phyloP scores from a whole-genome alignment of 257 asterid genomes.

The Gentiana macrophylla region DNA sequence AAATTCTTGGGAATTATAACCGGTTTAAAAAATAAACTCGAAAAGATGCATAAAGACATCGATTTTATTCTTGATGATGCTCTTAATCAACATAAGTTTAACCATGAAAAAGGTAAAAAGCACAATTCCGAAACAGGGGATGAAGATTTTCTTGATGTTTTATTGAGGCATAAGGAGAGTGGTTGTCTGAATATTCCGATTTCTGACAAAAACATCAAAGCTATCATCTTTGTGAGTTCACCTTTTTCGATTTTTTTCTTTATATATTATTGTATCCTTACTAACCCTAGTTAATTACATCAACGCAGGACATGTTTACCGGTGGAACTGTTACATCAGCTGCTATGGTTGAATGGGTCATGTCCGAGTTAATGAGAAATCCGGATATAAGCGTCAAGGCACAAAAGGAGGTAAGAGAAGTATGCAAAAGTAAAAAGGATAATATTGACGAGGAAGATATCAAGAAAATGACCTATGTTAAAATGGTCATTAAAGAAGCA shows the following conservation, averaged over 20 bases:
- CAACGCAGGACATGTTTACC: not conserved
- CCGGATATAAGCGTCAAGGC: not conserved
- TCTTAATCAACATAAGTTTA: slow-evolving; percentile 18
- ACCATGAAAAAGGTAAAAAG: slow-evolving; percentile 8
- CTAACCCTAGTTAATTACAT: not conserved
- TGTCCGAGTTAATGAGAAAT: not conserved
- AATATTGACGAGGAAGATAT: not conserved
- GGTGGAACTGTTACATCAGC: not conserved
- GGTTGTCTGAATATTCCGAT: slow-evolving; percentile 19
- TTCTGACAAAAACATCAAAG: slow-evolving; percentile 21
- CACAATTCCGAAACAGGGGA: not conserved
- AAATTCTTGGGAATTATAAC: slow-evolving; percentile 11
- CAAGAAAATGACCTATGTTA: not conserved
- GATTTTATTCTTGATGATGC: slow-evolving; percentile 24
- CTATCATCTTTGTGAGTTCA: slow-evolving; percentile 20
- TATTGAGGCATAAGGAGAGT: not conserved
- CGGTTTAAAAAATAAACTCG: slow-evolving; percentile 6
- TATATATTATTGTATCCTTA: no score
- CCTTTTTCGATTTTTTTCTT: not conserved
- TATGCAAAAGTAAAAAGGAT: not conserved
- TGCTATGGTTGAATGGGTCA: not conserved
- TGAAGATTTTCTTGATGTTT: not conserved
- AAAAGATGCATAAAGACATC: slow-evolving; percentile 8
- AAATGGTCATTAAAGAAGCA: not conserved
- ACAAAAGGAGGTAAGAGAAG: not conserved